Conservation (phyloP, 176 grass and related monocot genomes). For the Tillandsia leiboldiana region DNA sequence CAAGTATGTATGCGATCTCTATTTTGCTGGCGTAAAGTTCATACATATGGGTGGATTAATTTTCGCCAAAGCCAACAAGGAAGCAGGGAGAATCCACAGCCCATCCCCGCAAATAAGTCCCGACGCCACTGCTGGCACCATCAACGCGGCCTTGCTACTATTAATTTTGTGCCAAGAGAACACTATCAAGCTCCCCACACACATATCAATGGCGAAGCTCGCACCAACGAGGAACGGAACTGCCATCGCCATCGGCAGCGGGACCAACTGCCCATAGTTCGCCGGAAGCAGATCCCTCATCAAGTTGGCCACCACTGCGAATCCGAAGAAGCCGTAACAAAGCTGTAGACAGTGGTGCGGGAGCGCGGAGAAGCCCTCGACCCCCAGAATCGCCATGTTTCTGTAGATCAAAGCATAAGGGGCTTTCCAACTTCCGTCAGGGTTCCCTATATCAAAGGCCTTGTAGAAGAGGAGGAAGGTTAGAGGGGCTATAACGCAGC, state of each 20-base stretch:
- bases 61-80: conserved; percentile 77
- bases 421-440: conserved; percentile 83
- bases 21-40: conserved; percentile 65
- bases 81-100: conserved; percentile 87
- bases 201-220: conserved; percentile 96
- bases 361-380: conserved; percentile 86
- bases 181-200: conserved; percentile 60
- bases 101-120: conserved; percentile 95
- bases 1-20: conserved; percentile 2
- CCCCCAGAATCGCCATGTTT: conserved; percentile 96
- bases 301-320: conserved; percentile 54
- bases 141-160: conserved; percentile 41
- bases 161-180: conserved; percentile 69
- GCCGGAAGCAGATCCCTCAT: conserved; percentile 54
- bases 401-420: conserved; percentile 92
- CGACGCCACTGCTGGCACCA: conserved; percentile 89
- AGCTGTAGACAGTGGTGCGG: conserved; percentile 78
- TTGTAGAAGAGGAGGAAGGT: conserved; percentile 94
- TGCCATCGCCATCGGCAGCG: conserved; percentile 88
- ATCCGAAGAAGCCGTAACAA: conserved; percentile 90
- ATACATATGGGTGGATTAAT: conserved; percentile 85
- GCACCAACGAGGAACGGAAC: conserved; percentile 82
- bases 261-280: conserved; percentile 64
- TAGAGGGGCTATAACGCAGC: conserved; percentile 70
- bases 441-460: conserved; percentile 92